phyloP scores from a whole-genome alignment of 1,284 basidiomycete genomes.

The Heterobasidion occidentale region DNA sequence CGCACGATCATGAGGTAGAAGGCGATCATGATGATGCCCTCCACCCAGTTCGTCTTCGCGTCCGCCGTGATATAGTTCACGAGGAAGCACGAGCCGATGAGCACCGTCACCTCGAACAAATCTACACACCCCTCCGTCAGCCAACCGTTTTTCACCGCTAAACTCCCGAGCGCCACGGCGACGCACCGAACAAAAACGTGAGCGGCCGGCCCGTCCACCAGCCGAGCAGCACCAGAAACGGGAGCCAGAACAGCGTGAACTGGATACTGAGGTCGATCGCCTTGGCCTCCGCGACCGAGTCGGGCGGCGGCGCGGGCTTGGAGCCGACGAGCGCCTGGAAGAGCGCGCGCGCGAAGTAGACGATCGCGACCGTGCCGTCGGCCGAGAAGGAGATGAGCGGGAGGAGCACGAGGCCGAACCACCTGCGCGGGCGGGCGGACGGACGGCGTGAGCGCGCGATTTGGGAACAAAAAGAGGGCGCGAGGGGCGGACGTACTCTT shows the following conservation, averaged over 20 bases:
- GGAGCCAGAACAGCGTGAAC: slow-evolving; percentile 62
- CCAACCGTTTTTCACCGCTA: too few species aligned
- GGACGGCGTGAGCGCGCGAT: neutral
- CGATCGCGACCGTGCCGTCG: slow-evolving; percentile 49
- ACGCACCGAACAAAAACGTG: slow-evolving; percentile 34
- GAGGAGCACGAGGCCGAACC: slow-evolving; percentile 64
- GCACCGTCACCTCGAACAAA: slow-evolving; percentile 50
- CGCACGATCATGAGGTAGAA: slow-evolving; percentile 52
- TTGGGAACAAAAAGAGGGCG: neutral
- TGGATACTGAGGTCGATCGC: slow-evolving; percentile 64
- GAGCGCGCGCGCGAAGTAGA: slow-evolving; percentile 33
- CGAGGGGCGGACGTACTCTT: slow-evolving; percentile 23
- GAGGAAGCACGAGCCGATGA: slow-evolving; percentile 56
- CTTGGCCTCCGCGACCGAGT: slow-evolving; percentile 43
- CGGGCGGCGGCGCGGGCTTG: slow-evolving; percentile 1
- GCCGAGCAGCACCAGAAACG: slow-evolving; percentile 47
- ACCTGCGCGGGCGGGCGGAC: slow-evolving; percentile 16
- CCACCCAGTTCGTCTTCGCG: slow-evolving; percentile 61
- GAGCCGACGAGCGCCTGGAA: neutral
- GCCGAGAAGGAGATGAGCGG: slow-evolving; percentile 65
- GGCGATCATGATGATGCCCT: slow-evolving; percentile 45
- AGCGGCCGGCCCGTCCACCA: slow-evolving; percentile 53
- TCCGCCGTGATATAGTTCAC: slow-evolving; percentile 68
- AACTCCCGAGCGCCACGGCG: too few species aligned
- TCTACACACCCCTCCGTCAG: slow-evolving; percentile 18